Base-by-base conservation (phyloP, 2,329 filamentous ascomycete species). In the Hypoxylon sp. region DNA sequence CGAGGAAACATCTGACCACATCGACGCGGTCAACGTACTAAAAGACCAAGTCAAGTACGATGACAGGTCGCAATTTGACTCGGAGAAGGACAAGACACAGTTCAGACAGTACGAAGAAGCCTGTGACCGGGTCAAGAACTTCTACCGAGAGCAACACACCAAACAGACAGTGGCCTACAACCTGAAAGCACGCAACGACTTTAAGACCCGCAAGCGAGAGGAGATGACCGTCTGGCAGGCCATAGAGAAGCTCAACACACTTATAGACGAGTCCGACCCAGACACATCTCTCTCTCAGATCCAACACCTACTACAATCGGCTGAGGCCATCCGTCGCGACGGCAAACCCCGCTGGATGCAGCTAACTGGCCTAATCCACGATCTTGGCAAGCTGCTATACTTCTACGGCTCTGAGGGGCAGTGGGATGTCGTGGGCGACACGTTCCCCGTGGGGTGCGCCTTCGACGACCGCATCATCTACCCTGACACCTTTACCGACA, bases 361-460 rank as follows among this genome's bases (percentile, higher is more conserved):
- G 81, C 81, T 93, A 28, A 91, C 89, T 0, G 91, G 91, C 5
- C 84, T 94, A 23, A 90, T 94, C 78, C 92, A 94, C 80, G 92
- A 94, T 76, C 84, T 94, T 0, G 92, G 92, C 79, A 94, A 94
- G 81, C 86, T 94, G 10, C 87, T 93, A 70, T 92, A 90, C 84
- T 92, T 93, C 82, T 92, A 92, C 82, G 92, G 89, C 67, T 93
- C 92, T n/a, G 83, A 91, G 75, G 93, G 93, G 56, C 94, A 97
- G 82, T 97, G 94, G 94, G 93, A 97, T 76, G 93, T 97, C 2
- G 94, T 97, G 25, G 94, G 94, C 63, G 92, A 94, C 80, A 94
- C 91, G 0, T 94, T 94, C 80, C 90, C 91, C 49, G 90, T 94
- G 45, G 92, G 92, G 74, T 93, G 91, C 79, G 87, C 86, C 68